These are phyloP conservation scores for Podila horticola DNA, from an alignment of 192 early-diverging fungal genomes.

Conservation along the genomic window DNA sequence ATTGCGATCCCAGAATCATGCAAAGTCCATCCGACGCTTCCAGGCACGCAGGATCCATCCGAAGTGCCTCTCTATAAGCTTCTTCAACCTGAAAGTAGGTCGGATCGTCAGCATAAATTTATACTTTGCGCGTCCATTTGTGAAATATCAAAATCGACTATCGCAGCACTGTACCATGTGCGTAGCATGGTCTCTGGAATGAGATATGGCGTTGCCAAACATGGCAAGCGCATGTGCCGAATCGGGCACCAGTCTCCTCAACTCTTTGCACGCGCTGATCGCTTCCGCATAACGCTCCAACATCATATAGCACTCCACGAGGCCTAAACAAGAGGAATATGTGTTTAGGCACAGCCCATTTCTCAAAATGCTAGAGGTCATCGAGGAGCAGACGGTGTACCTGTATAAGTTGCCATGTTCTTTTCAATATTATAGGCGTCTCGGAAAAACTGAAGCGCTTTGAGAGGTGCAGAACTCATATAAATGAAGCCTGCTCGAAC, in stretches of 20 bases:
- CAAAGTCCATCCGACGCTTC: constrained; percentile 15
- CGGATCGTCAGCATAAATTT: too few species aligned
- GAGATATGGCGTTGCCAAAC: constrained; percentile 20
- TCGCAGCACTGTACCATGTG: too few species aligned
- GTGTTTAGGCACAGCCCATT: too few species aligned
- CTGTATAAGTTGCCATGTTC: constrained; percentile 22
- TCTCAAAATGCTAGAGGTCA: too few species aligned
- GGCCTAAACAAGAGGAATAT: constrained; percentile 3
- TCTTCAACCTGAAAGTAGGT: not conserved
- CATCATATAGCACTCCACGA: constrained; percentile 20
- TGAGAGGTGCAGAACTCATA: constrained; percentile 6
- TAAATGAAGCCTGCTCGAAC: not conserved
- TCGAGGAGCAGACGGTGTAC: not conserved
- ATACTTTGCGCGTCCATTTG: too few species aligned
- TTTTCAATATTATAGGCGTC: constrained; percentile 16
- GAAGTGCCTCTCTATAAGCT: constrained; percentile 9
- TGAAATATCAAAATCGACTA: not conserved
- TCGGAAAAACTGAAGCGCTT: constrained; percentile 20
- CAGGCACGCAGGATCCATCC: constrained; percentile 22
- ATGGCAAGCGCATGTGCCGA: constrained; percentile 22
- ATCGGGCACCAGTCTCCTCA: constrained; percentile 10
- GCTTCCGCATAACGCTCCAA: constrained; percentile 28
- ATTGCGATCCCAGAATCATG: constrained; percentile 11
- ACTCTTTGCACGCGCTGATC: constrained; percentile 10
- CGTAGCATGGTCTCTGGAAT: not conserved